Evolutionary conservation across 2,329 filamentous ascomycete species (phyloP).

Genomic region (Colletotrichum gigasporum): DNA sequence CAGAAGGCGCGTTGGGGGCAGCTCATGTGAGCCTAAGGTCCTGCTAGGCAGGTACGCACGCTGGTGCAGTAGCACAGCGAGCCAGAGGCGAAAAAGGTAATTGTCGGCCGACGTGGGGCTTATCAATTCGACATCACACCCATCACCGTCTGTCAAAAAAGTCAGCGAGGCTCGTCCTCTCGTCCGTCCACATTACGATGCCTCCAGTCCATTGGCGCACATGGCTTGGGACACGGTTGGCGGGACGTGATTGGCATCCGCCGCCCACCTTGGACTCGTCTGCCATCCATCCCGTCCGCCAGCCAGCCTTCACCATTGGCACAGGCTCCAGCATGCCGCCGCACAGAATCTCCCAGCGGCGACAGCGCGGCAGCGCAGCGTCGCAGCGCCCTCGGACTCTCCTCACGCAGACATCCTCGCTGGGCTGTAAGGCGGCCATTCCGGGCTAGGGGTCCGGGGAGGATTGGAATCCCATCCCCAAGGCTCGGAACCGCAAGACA

Average conservation of each 20-base stretch:
- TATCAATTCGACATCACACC: neutral
- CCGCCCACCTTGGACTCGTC: neutral
- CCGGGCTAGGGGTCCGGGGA: constrained; percentile 18
- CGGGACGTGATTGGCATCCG: neutral
- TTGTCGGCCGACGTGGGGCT: constrained; percentile 4
- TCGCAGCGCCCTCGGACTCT: constrained; percentile 10
- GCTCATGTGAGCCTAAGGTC: too few relatives aligned
- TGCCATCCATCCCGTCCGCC: neutral
- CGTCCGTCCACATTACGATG: too few relatives aligned
- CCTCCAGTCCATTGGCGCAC: neutral
- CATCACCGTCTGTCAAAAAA: neutral
- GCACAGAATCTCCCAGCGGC: neutral
- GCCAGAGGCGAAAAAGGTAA: neutral
- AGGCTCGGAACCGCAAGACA: constrained; percentile 16
- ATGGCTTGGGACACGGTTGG: constrained; percentile 6
- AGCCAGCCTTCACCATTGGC: neutral
- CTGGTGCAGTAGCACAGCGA: too few relatives aligned
- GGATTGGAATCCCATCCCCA: constrained; percentile 25
- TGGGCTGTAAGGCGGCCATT: constrained; percentile 28
- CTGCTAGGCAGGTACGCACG: too few relatives aligned
- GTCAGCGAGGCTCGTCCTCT: too few relatives aligned
- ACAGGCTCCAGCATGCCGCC: constrained; percentile 11
- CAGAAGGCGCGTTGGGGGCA: neutral
- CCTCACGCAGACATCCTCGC: neutral
- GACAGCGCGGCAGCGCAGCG: neutral